A percentile compares a stretch with the other conserved stretches of the same genome.
phyloP scores from a whole-genome alignment of 306 rosid species.

The Alnus rubra region DNA sequence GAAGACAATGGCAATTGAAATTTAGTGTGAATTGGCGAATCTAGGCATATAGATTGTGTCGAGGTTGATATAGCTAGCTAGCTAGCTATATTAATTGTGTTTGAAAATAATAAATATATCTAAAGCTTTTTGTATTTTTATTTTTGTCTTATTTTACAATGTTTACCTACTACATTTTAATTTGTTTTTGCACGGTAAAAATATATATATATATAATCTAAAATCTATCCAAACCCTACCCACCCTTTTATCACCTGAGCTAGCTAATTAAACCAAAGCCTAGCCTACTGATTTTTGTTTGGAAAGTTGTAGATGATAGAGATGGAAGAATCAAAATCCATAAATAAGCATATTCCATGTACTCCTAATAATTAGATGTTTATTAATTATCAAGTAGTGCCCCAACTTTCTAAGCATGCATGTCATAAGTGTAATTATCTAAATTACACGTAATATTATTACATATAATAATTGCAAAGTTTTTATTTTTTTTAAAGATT shows the following conservation, averaged over 20 bases:
- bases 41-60: background rate
- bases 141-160: background rate
- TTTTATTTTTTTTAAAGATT: too few species aligned
- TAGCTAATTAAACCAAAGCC: background rate
- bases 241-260: background rate
- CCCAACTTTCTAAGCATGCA: too few species aligned
- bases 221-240: background rate
- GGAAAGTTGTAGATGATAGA: background rate
- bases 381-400: background rate
- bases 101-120: background rate
- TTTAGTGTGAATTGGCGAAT: background rate
- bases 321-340: background rate
- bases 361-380: background rate
- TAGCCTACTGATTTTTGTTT: background rate
- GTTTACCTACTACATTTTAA: constrained; percentile 6
- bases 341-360: background rate
- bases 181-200: background rate
- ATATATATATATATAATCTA: background rate
- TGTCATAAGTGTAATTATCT: too few species aligned
- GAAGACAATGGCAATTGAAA: background rate
- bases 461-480: too few species aligned
- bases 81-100: background rate
- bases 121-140: background rate
- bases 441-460: too few species aligned
- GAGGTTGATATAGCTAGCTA: background rate